Base-by-base conservation (phyloP, 768 basidiomycete species). In the Lenzites betulinus region DNA sequence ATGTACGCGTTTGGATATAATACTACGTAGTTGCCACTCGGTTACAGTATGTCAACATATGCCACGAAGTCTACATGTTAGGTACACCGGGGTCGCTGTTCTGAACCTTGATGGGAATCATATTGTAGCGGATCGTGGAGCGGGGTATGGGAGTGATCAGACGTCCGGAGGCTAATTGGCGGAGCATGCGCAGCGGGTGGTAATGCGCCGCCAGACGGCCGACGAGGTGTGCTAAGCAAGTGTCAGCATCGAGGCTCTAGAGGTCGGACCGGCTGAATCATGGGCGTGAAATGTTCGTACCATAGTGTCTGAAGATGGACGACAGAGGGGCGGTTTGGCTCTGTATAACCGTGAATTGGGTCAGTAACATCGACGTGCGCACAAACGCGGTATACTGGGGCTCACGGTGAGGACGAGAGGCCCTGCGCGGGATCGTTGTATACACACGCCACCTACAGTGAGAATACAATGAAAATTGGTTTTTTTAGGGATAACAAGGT, bases 271-370 rank as follows among this genome's bases (percentile, higher is more conserved):
- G n/a, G n/a, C n/a, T n/a, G n/a, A n/a, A n/a, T n/a, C n/a, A n/a
- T 22, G 25, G 9, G 25, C 25, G 4, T 26, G 12, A 20, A 6
- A 7, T 18, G 23, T 13, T 26, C 61, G 39, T 28, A 67, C 66
- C 64, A n/a, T 67, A 67, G 20, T 67, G 66, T 41, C 55, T 58
- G 59, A 67, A 67, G n/a, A 67, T 60, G 22, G 61, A 65, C 2
- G 66, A 65, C 7, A 67, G 50, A 7, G 61, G 57, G 0, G 64
- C 64, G 9, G 66, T 61, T 46, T 65, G 58, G 38, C 64, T 65
- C 62, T 63, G 41, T 20, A n/a, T 8, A 7, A 43, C 35, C 47
- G 28, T 3, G 26, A n/a, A n/a, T n/a, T n/a, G 15, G 5, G 2
- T 18, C 35, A 26, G 11, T 48, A 2, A 51, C 23, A 16, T n/a